phyloP scores from a whole-genome alignment of 768 basidiomycete genomes.

The Cystobasidiopsis lactophilus region DNA sequence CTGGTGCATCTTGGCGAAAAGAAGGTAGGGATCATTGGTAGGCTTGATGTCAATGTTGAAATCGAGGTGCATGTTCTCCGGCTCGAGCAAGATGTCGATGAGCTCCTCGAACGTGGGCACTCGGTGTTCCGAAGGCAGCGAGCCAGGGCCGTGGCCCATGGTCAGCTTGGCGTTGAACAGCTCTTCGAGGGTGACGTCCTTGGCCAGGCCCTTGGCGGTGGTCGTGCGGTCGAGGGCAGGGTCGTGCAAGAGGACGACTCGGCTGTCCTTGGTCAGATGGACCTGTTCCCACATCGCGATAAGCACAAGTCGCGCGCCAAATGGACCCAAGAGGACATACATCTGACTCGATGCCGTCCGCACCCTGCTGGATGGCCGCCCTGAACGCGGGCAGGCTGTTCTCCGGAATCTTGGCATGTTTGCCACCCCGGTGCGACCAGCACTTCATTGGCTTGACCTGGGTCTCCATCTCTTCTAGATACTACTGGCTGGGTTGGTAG shows the following conservation, averaged over 20 bases:
- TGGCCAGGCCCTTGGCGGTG: slow-evolving; percentile 23
- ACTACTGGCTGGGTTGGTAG: too few species aligned
- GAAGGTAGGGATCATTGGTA: slow-evolving; percentile 22
- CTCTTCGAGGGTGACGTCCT: slow-evolving; percentile 22
- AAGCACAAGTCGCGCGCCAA: background rate
- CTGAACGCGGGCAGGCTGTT: slow-evolving; percentile 88
- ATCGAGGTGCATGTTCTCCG: slow-evolving; percentile 23
- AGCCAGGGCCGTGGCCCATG: too few species aligned
- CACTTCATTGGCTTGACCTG: too few species aligned
- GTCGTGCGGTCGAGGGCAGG: slow-evolving; percentile 25
- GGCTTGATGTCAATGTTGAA: slow-evolving; percentile 26
- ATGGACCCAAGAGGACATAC: background rate
- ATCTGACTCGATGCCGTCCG: slow-evolving; percentile 88
- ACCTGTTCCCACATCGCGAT: slow-evolving; percentile 4
- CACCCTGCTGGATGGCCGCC: slow-evolving; percentile 76
- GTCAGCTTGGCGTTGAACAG: slow-evolving; percentile 5
- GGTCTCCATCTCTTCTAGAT: too few species aligned
- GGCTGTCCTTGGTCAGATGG: slow-evolving; percentile 8
- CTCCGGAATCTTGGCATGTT: slow-evolving; percentile 41
- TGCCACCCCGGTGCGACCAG: background rate
- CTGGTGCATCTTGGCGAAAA: slow-evolving; percentile 24
- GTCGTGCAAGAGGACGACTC: slow-evolving; percentile 26
- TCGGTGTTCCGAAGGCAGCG: slow-evolving; percentile 16
- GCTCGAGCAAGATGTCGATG: slow-evolving; percentile 24
- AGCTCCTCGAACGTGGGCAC: slow-evolving; percentile 25